Evolutionary conservation across 495 filamentous ascomycete genomes (phyloP).

Genomic region (Penicillium waksmanii): DNA sequence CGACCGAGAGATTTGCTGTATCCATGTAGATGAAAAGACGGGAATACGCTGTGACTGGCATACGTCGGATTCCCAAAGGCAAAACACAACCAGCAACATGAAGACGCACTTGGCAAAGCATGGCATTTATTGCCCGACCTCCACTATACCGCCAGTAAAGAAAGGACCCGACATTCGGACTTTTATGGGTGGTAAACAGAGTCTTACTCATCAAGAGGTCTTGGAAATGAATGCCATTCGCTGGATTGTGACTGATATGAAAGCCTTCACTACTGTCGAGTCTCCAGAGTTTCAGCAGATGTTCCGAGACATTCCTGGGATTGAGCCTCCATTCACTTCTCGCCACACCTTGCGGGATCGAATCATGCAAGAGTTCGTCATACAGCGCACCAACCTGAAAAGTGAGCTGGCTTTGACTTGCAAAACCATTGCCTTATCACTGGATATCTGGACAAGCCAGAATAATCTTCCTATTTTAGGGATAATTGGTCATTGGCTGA

Average conservation of each 20-base stretch:
- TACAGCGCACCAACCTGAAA: slow-evolving; percentile 10
- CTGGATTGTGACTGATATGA: background rate
- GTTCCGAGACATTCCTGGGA: slow-evolving; percentile 15
- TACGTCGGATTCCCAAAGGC: no score
- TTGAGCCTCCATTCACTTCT: slow-evolving; percentile 13
- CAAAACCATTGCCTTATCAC: no score
- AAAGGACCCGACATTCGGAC: no score
- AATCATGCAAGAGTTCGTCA: slow-evolving; percentile 9
- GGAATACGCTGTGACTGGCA: no score
- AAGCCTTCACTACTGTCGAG: slow-evolving; percentile 10
- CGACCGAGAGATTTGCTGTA: no score
- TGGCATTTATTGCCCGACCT: no score
- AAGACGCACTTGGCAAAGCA: no score
- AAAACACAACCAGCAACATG: no score
- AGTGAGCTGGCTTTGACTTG: slow-evolving; percentile 14
- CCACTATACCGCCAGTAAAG: no score
- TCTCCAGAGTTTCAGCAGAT: slow-evolving; percentile 13
- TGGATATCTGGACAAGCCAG: slow-evolving; percentile 17
- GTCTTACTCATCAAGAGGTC: slow-evolving; percentile 1
- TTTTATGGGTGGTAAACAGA: no score
- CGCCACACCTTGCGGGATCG: slow-evolving; percentile 10
- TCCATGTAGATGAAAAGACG: no score
- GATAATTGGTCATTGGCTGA: slow-evolving; percentile 20
- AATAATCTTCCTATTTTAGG: slow-evolving; percentile 19
- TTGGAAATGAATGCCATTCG: background rate